Base-by-base conservation (phyloP, 495 filamentous ascomycete species). In the Lophium mytilinum region DNA sequence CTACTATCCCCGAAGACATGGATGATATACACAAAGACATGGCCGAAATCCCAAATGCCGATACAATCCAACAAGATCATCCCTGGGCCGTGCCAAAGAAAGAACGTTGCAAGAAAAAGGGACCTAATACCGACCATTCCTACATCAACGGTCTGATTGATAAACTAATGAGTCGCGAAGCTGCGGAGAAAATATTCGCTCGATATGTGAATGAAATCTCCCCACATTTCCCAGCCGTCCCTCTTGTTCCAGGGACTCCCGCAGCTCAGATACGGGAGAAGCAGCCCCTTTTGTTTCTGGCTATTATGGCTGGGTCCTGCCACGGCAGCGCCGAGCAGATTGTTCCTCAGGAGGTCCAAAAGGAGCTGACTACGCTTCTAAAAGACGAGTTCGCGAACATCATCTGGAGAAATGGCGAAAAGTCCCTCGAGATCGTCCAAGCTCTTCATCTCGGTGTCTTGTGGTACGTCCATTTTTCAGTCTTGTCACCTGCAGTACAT, bases 361-460 rank as follows among this genome's bases (percentile, higher is more conserved):
- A 56, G n/a, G 62, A 71, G 1, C 72, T 97, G 21, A 79, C 83
- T 0, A 80, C 80, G 45, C 86, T 95, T 64, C 70, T 88, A 52
- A 87, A 89, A 73, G 79, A 78, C 56, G 70, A 81, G 24, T 81
- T 93, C 43, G 88, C 87, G 9, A 84, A 95, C 18, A 78, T 81
- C 21, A 77, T 93, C 40, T 79, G 94, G 53, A 72, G 87, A 35
- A 80, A 80, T 35, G 88, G 87, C 11, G 84, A 89, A 52, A 97
- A 96, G 72, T 86, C 80, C 8, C 72, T 97, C 10, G 92, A 97
- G 64, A 71, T 97, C 1, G 80, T 95, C 10, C 91, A 97, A 72
- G 81, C 88, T 0, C 69, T 96, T 10, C 74, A 89, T 18, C 37
- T 67, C 34, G 53, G 56, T 35, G 55, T 62, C 11, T 46, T 65